Evolutionary conservation across 2,329 filamentous ascomycete species (phyloP).

Genomic region (Ophiosphaerella herpotricha): DNA sequence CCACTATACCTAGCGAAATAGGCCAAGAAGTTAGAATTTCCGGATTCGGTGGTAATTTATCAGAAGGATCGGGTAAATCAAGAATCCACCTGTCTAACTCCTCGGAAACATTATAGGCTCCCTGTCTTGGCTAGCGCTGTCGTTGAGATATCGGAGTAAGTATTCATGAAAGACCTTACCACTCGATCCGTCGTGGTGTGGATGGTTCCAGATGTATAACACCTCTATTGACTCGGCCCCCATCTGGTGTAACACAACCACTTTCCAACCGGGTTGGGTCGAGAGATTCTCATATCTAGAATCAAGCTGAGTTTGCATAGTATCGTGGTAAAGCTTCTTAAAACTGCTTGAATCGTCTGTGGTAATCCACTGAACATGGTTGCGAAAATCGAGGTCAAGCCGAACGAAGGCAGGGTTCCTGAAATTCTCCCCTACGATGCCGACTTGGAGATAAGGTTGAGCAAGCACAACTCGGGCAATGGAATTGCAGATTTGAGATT

Average conservation of each 20-base stretch:
- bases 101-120: too few species aligned
- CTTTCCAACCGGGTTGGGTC: conserved; percentile 16
- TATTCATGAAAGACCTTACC: conserved; percentile 19
- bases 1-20: too few species aligned
- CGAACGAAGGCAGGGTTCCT: conserved; percentile 15
- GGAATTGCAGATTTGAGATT: conserved; percentile 8
- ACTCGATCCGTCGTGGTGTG: conserved; percentile 19
- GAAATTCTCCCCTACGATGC: conserved; percentile 12
- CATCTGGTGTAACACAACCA: conserved; percentile 12
- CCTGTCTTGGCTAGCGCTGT: neutral
- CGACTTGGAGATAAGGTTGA: conserved; percentile 18
- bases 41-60: too few species aligned
- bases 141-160: conserved; percentile 13
- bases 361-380: conserved; percentile 18
- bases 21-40: too few species aligned
- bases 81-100: too few species aligned
- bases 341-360: conserved; percentile 4
- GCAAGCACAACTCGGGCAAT: conserved; percentile 10
- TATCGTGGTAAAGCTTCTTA: conserved; percentile 6
- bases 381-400: conserved; percentile 15
- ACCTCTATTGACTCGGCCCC: conserved; percentile 9
- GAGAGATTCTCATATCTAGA: conserved; percentile 13
- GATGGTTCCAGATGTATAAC: conserved; percentile 20
- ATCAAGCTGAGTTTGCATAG: conserved; percentile 18
- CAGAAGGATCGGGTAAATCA: too few species aligned